Base-by-base conservation (phyloP, 2,329 filamentous ascomycete genomes). In the Fusarium neocosmosporiellum region DNA sequence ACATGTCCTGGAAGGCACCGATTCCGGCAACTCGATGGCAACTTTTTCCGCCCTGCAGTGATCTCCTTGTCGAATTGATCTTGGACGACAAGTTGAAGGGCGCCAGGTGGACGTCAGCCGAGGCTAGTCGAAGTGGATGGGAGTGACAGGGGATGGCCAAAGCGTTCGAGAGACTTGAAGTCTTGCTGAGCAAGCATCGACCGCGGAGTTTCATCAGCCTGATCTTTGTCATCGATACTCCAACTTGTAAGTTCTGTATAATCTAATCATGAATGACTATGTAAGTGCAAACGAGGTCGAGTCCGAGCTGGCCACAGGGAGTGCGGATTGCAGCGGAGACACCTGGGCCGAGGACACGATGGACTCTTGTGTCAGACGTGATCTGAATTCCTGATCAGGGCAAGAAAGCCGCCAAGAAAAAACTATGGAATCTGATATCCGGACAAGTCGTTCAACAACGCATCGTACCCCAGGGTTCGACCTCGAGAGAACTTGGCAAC, bases 121-220 rank as follows among this genome's bases (percentile, higher is more conserved):
- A 27, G 54, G 34, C 46, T 46, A 36, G 16, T n/a, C 9, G 31
- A 43, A 16, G 39, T 43, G 39, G 20, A 11, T 16, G 29, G 18
- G 20, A 18, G 9, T 9, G 33, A 22, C n/a, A 37, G 22, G 54
- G 33, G 33, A 31, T 61, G 43, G 59, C 33, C 24, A 39, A 39
- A 61, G 59, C 33, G 43, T 39, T 53, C n/a, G n/a, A 39, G 31
- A n/a, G 36, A 5, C 11, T 33, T 22, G 22, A 20, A 29, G 7
- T 50, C 22, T 24, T 71, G 65, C 50, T 70, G 37, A 66, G 34
- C 53, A 66, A 58, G 54, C 33, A 67, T 20, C 36, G 16, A n/a
- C 13, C 24, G 20, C 22, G 50, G 57, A 61, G 63, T 64, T 73
- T 73, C 37, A 70, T 68, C 67, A 73, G 67, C 70, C 61, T 61